A percentile compares a stretch with the other conserved stretches of the same genome.
phyloP scores from a whole-genome alignment of 306 rosid genomes.

The Vigna mungo region DNA sequence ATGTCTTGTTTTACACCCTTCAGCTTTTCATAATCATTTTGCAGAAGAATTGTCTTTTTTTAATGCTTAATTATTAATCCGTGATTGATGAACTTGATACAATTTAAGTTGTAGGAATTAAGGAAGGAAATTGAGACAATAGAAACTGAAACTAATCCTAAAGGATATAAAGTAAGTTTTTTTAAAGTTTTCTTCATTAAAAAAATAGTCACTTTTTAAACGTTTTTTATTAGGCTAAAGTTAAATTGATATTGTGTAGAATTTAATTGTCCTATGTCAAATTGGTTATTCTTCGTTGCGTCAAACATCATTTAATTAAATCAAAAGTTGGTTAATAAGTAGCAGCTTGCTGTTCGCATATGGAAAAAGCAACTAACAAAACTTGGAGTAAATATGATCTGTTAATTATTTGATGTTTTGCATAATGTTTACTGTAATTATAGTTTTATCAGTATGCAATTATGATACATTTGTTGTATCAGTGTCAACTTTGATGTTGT shows the following conservation, averaged over 20 bases:
- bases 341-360: background rate
- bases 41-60: background rate
- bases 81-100: background rate
- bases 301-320: background rate
- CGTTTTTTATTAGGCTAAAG: background rate
- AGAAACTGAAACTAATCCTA: constrained; percentile 1
- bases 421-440: background rate
- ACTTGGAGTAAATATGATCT: background rate
- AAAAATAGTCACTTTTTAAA: background rate
- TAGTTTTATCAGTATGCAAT: background rate
- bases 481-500: background rate
- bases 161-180: background rate
- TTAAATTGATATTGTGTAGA: background rate
- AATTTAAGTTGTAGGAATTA: background rate
- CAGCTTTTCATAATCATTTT: background rate
- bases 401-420: background rate
- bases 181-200: background rate
- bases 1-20: background rate
- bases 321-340: background rate
- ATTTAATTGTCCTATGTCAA: constrained; percentile 1
- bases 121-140: constrained; percentile 1
- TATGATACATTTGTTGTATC: constrained; percentile 4
- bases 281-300: background rate
- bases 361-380: constrained; percentile 7
- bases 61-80: background rate